Conservation (phyloP, 208 protist species). For the Crithidia brevicula region DNA sequence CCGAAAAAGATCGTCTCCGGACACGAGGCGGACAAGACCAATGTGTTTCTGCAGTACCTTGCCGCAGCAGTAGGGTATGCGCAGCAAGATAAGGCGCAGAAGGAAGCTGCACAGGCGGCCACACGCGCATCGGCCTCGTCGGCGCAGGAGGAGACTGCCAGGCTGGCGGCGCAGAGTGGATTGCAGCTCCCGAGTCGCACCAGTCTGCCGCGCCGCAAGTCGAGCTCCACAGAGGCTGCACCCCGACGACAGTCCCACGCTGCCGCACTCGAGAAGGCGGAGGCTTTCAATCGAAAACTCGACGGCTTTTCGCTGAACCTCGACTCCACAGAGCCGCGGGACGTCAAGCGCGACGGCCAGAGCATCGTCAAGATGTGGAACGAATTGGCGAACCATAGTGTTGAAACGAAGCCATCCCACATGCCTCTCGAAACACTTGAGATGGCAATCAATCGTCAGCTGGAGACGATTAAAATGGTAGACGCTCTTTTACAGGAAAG, state of each 20-base stretch:
- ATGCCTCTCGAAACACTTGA: constrained; percentile 75
- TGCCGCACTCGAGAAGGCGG: constrained; percentile 11
- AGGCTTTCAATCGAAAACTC: constrained; percentile 64
- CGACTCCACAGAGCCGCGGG: constrained; percentile 26
- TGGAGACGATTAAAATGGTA: constrained; percentile 73
- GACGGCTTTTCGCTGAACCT: constrained; percentile 67
- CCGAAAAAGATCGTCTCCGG: constrained; percentile 91
- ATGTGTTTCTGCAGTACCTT: constrained; percentile 84
- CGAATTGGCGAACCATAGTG: constrained; percentile 49
- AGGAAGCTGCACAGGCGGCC: constrained; percentile 10
- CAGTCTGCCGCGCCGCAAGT: constrained; percentile 37
- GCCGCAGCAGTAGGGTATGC: constrained; percentile 79
- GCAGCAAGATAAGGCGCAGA: constrained; percentile 75
- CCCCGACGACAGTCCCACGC: constrained; percentile 1
- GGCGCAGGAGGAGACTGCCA: neutral
- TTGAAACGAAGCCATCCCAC: constrained; percentile 49
- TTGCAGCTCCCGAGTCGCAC: constrained; percentile 22
- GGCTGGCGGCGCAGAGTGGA: neutral
- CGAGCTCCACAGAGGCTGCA: neutral
- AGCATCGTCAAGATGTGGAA: constrained; percentile 86
- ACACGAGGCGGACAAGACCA: constrained; percentile 88
- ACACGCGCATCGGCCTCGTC: constrained; percentile 2
- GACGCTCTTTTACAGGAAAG: constrained; percentile 63
- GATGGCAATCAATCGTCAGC: constrained; percentile 76
- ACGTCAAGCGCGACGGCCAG: constrained; percentile 47